Percentiles rank a stretch among this genome's conserved stretches.
These are phyloP conservation scores for Tolypocladium endophyticum DNA, from an alignment of 2,329 filamentous ascomycete genomes.

Conservation along the genomic window DNA sequence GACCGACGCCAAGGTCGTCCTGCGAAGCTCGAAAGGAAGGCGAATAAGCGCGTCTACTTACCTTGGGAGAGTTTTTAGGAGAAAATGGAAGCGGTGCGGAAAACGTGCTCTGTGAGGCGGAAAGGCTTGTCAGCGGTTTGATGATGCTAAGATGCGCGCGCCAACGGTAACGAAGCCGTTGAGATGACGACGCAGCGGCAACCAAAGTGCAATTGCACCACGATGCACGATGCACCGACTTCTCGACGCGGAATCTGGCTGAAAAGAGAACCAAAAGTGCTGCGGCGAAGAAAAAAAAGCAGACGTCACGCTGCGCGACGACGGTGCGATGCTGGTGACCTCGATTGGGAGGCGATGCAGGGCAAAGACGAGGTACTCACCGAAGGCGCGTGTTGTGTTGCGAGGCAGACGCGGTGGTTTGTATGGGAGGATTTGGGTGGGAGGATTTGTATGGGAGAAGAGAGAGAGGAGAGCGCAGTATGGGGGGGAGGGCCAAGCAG, in stretches of 20 bases:
- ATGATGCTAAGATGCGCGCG: conserved; percentile 1
- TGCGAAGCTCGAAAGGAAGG: conserved; percentile 23
- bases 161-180: background rate
- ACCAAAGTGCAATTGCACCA: conserved; percentile 1
- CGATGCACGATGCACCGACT: conserved; percentile 7
- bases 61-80: conserved; percentile 16
- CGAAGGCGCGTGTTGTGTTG: conserved; percentile 29
- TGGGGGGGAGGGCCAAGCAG: conserved; percentile 42
- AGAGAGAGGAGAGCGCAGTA: conserved; percentile 35
- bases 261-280: conserved; percentile 7
- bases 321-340: conserved; percentile 15
- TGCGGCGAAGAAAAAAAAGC: conserved; percentile 6
- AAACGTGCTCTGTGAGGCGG: conserved; percentile 6
- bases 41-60: conserved; percentile 20
- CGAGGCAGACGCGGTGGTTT: conserved; percentile 32
- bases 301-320: conserved; percentile 4
- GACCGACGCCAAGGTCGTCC: background rate
- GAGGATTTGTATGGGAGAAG: conserved; percentile 53
- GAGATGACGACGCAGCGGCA: background rate
- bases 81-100: conserved; percentile 14
- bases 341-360: conserved; percentile 17
- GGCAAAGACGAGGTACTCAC: conserved; percentile 42
- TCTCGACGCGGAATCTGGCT: background rate
- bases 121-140: conserved; percentile 7
- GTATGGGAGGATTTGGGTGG: conserved; percentile 44